Conservation (phyloP, 306 rosid genomes). For the Cicer pinnatifidum region DNA sequence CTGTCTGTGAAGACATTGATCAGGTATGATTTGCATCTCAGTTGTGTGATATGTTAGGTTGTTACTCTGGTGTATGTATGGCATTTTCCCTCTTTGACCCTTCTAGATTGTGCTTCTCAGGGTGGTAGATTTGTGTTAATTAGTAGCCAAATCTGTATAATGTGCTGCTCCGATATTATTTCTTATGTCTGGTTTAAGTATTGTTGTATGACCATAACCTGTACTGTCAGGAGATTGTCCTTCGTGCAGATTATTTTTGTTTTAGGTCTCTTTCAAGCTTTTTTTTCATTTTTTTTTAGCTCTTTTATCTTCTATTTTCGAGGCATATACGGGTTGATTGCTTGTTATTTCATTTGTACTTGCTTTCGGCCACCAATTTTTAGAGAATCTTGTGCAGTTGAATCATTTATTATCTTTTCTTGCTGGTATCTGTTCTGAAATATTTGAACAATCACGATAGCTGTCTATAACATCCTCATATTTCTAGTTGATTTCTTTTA, state of each 20-base stretch:
- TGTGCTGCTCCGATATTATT: neutral
- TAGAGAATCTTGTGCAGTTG: slow-evolving; percentile 2
- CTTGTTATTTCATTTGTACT: slow-evolving; percentile 26
- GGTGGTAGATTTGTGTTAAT: slow-evolving; percentile 23
- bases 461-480: neutral
- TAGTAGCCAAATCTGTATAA: slow-evolving; percentile 18
- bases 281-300: neutral
- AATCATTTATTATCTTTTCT: neutral
- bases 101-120: slow-evolving; percentile 15
- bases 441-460: slow-evolving; percentile 14
- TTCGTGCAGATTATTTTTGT: neutral
- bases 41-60: slow-evolving; percentile 17
- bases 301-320: neutral
- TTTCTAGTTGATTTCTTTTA: slow-evolving; percentile 28
- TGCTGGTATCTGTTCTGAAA: slow-evolving; percentile 19
- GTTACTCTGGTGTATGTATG: slow-evolving; percentile 4
- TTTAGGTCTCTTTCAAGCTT: neutral
- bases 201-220: slow-evolving; percentile 23
- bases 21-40: slow-evolving; percentile 65
- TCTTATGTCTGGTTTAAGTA: neutral
- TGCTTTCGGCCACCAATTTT: slow-evolving; percentile 31
- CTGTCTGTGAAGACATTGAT: slow-evolving; percentile 92
- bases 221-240: slow-evolving; percentile 1
- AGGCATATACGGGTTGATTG: neutral
- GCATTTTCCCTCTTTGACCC: slow-evolving; percentile 10